These are phyloP conservation scores for Coemansia sp. DNA, from an alignment of 192 early-diverging fungal genomes.

Conservation along the genomic window DNA sequence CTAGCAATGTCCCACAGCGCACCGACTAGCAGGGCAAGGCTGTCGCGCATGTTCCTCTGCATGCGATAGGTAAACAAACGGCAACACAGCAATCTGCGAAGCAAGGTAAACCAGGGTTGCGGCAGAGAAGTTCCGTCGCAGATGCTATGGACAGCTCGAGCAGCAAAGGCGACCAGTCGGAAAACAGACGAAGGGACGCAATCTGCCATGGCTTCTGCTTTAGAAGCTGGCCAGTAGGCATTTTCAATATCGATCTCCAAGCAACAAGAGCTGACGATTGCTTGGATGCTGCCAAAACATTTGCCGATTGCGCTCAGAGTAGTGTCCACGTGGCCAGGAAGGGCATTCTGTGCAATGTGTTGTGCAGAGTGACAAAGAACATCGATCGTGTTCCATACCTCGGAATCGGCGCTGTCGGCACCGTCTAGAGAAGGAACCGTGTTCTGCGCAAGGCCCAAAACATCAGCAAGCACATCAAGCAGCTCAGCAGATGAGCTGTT, in stretches of 20 bases:
- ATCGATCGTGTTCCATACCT: background rate
- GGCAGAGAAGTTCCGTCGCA: background rate
- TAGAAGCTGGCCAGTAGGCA: constrained; percentile 3
- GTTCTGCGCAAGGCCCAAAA: background rate
- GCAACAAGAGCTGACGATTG: background rate
- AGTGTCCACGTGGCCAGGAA: background rate
- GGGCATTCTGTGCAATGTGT: background rate
- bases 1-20: constrained; percentile 38
- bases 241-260: background rate
- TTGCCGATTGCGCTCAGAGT: background rate
- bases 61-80: constrained; percentile 33
- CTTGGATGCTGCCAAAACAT: background rate
- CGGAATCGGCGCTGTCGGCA: background rate
- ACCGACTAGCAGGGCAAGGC: constrained; percentile 12
- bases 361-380: background rate
- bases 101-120: constrained; percentile 26
- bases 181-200: constrained; percentile 17
- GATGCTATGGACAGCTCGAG: constrained; percentile 1
- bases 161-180: constrained; percentile 22
- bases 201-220: constrained; percentile 1
- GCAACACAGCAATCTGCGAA: constrained; percentile 33
- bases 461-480: background rate
- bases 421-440: background rate
- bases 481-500: background rate
- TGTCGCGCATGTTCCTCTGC: constrained; percentile 11